Evolutionary conservation across 1,284 basidiomycete species (phyloP), one percentile per base, ranked within the genome.

Genomic region (Termitomyces sp.): DNA sequence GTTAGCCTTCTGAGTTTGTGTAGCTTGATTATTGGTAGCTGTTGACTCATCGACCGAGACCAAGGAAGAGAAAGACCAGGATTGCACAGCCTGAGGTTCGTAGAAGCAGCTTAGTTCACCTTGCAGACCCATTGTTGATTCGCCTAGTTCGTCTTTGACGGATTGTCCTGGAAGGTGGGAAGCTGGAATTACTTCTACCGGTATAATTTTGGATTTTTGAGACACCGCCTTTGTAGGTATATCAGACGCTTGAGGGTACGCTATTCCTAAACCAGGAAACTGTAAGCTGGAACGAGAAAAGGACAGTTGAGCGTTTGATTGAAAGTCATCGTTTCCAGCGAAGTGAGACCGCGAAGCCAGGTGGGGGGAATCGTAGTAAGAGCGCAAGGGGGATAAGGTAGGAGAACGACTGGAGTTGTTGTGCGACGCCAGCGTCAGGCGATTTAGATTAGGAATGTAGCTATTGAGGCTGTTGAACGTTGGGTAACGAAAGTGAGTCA

Each of bases 251-350:
- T 54, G 30, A 38, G 56, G 49, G 38, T 64, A 67, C 5, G 58
- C 53, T 49, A 70, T 67, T 21, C 67, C 68, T 47, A 70, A 59
- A 9, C 67, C 67, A 51, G 66, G 49, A 16, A 64, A 57, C 18
- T 61, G 53, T 16, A 53, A 48, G 38, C 53, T 14, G 50, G 52
- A 48, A 38, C 50, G 53, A 43, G 43, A 37, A 53, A 57, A 46
- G 54, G 50, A 53, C 47, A 56, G 37, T 46, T 53, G 54, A 31
- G 55, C 57, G 45, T 70, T 70, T 26, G 68, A 69, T 54, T 69
- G 69, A 48, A 70, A 69, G 33, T 67, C 66, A 46, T 62, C 59
- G 35, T 53, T 54, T 34, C 61, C 56, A 40, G 47, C 45, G 42
- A 58, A 37, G 42, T 56, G 55, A 44, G 58, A 21, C 43, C 49